phyloP scores from a whole-genome alignment of 2,329 filamentous ascomycete species.

The Zarea fungicola region DNA sequence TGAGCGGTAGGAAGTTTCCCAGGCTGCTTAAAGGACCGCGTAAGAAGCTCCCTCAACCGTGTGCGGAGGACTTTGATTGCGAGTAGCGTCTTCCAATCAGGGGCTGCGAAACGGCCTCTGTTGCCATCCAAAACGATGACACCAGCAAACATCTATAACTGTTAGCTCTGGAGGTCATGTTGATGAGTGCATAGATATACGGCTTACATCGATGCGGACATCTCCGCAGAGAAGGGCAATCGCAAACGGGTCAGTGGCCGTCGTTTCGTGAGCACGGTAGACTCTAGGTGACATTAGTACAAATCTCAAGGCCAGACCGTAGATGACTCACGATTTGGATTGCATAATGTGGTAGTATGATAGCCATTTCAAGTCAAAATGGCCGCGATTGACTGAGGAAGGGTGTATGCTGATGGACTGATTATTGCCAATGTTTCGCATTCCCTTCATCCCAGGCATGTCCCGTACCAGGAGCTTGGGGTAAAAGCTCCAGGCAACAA shows the following conservation, averaged over 20 bases:
- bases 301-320: neutral
- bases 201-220: conserved; percentile 71
- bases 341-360: conserved; percentile 99
- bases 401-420: conserved; percentile 84
- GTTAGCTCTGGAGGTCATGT: conserved; percentile 7
- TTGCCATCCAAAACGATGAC: conserved; percentile 85
- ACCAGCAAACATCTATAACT: conserved; percentile 69
- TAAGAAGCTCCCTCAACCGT: conserved; percentile 70
- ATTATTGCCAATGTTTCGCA: conserved; percentile 89
- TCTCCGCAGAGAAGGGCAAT: conserved; percentile 84
- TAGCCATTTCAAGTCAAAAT: conserved; percentile 67
- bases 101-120: conserved; percentile 73
- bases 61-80: conserved; percentile 77
- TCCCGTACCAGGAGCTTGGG: conserved; percentile 85
- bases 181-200: neutral
- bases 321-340: conserved; percentile 60
- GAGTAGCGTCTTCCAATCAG: conserved; percentile 86
- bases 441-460: conserved; percentile 62
- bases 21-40: conserved; percentile 62
- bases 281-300: conserved; percentile 44
- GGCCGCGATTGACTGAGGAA: conserved; percentile 78
- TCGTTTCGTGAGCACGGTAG: conserved; percentile 88
- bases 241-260: conserved; percentile 73
- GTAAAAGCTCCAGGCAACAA: conserved; percentile 93
- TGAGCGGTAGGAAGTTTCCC: conserved; percentile 58